Percentiles rank a stretch among this genome's conserved stretches.
phyloP scores from a whole-genome alignment of 139 green algal genomes.

The Coelastrella sp. region DNA sequence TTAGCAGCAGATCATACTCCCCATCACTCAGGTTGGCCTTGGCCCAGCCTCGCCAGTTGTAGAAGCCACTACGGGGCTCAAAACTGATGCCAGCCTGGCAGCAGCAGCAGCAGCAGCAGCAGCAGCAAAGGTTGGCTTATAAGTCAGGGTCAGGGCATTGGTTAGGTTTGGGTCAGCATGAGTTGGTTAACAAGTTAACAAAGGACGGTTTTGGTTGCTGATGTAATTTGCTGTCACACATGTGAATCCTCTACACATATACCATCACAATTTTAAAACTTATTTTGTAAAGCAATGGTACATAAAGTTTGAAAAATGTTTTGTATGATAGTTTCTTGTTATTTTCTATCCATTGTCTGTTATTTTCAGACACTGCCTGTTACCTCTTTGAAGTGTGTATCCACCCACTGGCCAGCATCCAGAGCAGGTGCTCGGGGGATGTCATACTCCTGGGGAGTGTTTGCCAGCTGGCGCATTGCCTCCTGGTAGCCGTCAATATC shows the following conservation, averaged over 20 bases:
- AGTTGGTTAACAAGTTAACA: too few species aligned
- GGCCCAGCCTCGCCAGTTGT: conserved; percentile 29
- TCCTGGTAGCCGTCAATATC: conserved; percentile 19
- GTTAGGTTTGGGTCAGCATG: too few species aligned
- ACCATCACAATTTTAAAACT: too few species aligned
- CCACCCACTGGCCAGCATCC: conserved; percentile 33
- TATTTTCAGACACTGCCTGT: too few species aligned
- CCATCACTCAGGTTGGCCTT: neutral
- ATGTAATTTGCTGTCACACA: too few species aligned
- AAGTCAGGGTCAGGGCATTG: too few species aligned
- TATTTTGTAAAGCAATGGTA: too few species aligned
- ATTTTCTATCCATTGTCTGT: too few species aligned
- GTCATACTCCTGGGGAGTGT: neutral
- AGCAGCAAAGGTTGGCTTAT: neutral
- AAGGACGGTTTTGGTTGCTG: too few species aligned
- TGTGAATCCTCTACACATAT: too few species aligned
- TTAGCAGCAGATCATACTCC: neutral
- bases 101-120: neutral
- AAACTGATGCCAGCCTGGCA: conserved; percentile 19
- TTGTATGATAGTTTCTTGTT: too few species aligned
- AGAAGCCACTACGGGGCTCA: conserved; percentile 35
- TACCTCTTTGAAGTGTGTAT: conserved; percentile 40
- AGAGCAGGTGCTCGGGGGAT: neutral
- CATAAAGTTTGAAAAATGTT: too few species aligned
- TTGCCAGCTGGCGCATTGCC: neutral